Percentiles rank a stretch among this genome's conserved stretches.
phyloP scores from a whole-genome alignment of 768 basidiomycete genomes.

The Mycena venus region DNA sequence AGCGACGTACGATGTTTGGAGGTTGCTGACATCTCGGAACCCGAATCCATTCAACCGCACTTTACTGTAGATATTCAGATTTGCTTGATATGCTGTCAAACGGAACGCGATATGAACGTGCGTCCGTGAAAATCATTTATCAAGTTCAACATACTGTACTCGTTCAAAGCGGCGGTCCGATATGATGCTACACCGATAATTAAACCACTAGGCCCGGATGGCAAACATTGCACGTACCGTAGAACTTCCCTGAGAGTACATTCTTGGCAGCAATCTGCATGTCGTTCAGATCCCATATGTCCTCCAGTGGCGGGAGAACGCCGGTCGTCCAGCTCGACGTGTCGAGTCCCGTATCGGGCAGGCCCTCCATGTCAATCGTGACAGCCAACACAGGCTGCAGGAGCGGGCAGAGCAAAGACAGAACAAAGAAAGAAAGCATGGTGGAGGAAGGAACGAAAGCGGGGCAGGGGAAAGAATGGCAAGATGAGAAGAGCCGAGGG shows the following conservation, averaged over 20 bases:
- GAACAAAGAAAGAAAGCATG: conserved; percentile 14
- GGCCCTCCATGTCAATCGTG: conserved; percentile 42
- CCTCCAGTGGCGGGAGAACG: conserved; percentile 36
- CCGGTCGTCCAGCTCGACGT: conserved; percentile 40
- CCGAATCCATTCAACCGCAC: conserved; percentile 38
- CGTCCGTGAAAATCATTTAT: no score
- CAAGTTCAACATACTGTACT: conserved; percentile 31
- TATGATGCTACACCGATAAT: conserved; percentile 32
- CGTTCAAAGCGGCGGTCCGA: conserved; percentile 39
- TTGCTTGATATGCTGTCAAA: conserved; percentile 38
- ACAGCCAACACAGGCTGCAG: conserved; percentile 19
- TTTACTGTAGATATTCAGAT: conserved; percentile 40
- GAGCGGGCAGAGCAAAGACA: conserved; percentile 13
- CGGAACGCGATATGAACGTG: no score
- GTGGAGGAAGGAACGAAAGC: neutral
- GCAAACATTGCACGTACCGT: conserved; percentile 28
- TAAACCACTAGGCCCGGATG: neutral
- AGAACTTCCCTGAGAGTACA: conserved; percentile 30
- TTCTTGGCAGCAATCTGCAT: conserved; percentile 45
- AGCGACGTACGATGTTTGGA: conserved; percentile 36
- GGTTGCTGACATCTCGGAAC: conserved; percentile 40
- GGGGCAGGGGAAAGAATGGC: neutral
- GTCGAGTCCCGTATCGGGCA: conserved; percentile 44
- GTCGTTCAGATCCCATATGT: conserved; percentile 41
- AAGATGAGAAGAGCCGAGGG: neutral